Evolutionary conservation across 768 basidiomycete species (phyloP).

Genomic region (Daedaleopsis nitida): DNA sequence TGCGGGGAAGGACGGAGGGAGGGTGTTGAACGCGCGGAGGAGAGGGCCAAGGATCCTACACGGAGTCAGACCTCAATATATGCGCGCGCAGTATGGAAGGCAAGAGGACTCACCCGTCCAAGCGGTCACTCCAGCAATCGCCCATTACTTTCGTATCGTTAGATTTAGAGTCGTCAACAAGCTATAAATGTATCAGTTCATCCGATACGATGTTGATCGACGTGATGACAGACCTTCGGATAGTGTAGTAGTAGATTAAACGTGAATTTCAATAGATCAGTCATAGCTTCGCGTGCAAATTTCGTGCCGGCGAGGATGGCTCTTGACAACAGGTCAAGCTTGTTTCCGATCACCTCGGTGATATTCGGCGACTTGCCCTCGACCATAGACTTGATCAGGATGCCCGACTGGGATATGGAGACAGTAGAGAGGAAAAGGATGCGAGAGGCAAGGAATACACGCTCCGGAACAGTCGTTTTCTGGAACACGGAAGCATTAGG

Average conservation of each 20-base stretch:
- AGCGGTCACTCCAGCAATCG: slow-evolving; percentile 72
- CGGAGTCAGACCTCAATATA: slow-evolving; percentile 2
- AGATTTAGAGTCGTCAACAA: slow-evolving; percentile 23
- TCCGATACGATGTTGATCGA: neutral
- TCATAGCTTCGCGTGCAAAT: slow-evolving; percentile 70
- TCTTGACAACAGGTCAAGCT: slow-evolving; percentile 58
- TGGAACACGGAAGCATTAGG: slow-evolving; percentile 29
- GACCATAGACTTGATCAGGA: slow-evolving; percentile 57
- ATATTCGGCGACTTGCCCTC: slow-evolving; percentile 65
- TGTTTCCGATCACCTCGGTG: slow-evolving; percentile 60
- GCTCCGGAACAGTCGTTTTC: slow-evolving; percentile 64
- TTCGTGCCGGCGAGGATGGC: slow-evolving; percentile 52
- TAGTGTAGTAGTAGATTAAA: slow-evolving; percentile 84
- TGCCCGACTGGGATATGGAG: slow-evolving; percentile 45
- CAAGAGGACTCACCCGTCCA: slow-evolving; percentile 55
- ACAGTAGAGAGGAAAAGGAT: slow-evolving; percentile 77
- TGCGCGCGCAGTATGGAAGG: slow-evolving; percentile 10
- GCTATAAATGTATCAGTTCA: slow-evolving; percentile 11
- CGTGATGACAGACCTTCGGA: slow-evolving; percentile 60
- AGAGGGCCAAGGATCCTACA: slow-evolving; percentile 70
- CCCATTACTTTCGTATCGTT: slow-evolving; percentile 54
- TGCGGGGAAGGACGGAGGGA: slow-evolving; percentile 59
- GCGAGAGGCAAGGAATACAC: slow-evolving; percentile 73
- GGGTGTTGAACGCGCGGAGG: slow-evolving; percentile 66
- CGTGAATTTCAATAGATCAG: slow-evolving; percentile 81